Evolutionary conservation across 345 rosid genomes (phyloP).

Genomic region (Noccaea bulbosa): DNA sequence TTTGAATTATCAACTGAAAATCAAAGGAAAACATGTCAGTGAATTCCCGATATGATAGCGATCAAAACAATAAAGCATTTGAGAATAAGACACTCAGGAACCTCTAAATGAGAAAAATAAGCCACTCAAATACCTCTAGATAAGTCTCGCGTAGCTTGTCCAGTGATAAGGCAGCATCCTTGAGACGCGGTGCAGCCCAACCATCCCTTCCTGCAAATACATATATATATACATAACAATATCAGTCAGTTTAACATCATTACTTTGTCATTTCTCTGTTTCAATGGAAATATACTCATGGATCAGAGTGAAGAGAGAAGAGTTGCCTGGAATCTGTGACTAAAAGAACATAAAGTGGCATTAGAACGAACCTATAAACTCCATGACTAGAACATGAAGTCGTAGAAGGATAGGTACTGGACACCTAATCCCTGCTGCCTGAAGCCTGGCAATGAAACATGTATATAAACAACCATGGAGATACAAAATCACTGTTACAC

Average conservation of each 20-base stretch:
- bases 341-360: background rate
- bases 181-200: slow-evolving; percentile 98
- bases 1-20: slow-evolving; percentile 72
- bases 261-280: slow-evolving; percentile 2
- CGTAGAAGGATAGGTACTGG: slow-evolving; percentile 75
- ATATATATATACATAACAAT: background rate
- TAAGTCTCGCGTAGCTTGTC: slow-evolving; percentile 91
- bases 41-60: background rate
- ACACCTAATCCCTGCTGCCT: slow-evolving; percentile 91
- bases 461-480: background rate
- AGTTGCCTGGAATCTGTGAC: background rate
- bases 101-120: background rate
- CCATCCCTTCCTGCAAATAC: slow-evolving; percentile 70
- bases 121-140: slow-evolving; percentile 63
- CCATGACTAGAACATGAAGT: slow-evolving; percentile 97
- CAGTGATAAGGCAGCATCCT: slow-evolving; percentile 87
- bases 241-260: slow-evolving; percentile 1
- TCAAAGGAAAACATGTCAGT: slow-evolving; percentile 24
- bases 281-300: background rate
- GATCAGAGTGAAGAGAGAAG: background rate
- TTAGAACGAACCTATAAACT: slow-evolving; percentile 76
- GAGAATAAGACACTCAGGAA: background rate
- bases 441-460: slow-evolving; percentile 63
- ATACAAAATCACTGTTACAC: background rate
- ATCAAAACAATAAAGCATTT: background rate